Conservation (phyloP, 2,329 filamentous ascomycete species). For the Mollisiaceae sp. region DNA sequence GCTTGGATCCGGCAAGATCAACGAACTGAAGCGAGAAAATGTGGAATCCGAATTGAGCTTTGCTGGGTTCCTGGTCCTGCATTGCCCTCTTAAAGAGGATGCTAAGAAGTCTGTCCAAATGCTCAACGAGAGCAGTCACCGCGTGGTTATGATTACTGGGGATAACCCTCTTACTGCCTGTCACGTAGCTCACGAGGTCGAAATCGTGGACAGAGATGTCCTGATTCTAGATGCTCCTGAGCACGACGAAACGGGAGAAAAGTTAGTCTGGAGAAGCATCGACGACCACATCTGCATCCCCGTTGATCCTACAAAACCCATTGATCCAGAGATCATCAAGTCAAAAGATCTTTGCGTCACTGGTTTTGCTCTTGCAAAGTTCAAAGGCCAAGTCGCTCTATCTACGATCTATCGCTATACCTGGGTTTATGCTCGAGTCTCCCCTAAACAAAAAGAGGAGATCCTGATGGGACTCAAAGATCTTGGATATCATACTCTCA, state of each 20-base stretch:
- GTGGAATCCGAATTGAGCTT: conserved; percentile 86
- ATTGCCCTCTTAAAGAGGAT: conserved; percentile 95
- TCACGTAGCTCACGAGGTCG: conserved; percentile 92
- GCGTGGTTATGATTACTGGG: conserved; percentile 98
- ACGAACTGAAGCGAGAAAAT: conserved; percentile 91
- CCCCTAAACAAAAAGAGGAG: conserved; percentile 98
- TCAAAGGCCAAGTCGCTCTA: conserved; percentile 80
- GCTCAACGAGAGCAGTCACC: conserved; percentile 98
- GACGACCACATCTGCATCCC: conserved; percentile 87
- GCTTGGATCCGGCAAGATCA: conserved; percentile 82
- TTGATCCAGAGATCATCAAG: conserved; percentile 81
- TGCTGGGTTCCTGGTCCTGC: conserved; percentile 92
- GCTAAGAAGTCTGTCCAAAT: conserved; percentile 92
- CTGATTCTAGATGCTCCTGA: conserved; percentile 95
- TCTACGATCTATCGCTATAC: conserved; percentile 81
- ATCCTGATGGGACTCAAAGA: conserved; percentile 97
- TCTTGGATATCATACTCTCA: conserved; percentile 95
- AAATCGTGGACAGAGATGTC: conserved; percentile 95
- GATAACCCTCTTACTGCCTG: conserved; percentile 97
- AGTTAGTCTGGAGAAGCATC: conserved; percentile 91
- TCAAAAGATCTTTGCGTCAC: conserved; percentile 94
- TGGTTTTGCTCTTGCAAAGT: conserved; percentile 89
- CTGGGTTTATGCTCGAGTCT: conserved; percentile 98
- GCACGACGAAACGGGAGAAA: conserved; percentile 78
- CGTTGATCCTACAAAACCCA: conserved; percentile 80